Evolutionary conservation across 805 yeast genomes (phyloP).

Genomic region (Starmera caribaea): DNA sequence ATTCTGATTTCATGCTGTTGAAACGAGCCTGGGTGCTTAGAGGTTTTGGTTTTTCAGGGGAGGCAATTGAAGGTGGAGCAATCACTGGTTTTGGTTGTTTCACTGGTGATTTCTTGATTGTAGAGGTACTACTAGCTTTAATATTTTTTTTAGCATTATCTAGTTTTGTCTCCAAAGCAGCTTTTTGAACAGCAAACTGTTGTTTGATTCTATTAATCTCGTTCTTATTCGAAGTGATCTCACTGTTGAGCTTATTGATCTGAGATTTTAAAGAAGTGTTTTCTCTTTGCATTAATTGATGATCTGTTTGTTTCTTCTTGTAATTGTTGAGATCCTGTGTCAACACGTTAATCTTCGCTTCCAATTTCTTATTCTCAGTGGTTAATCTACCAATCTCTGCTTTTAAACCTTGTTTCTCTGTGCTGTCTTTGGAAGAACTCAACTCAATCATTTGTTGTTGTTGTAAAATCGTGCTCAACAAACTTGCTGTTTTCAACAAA

Average conservation of each 20-base stretch:
- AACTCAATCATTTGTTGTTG: conserved; percentile 11
- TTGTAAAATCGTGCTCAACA: conserved; percentile 9
- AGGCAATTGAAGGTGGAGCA: conserved; percentile 3
- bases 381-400: conserved; percentile 11
- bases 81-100: conserved; percentile 9
- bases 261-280: conserved; percentile 25
- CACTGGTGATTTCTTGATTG: conserved; percentile 2
- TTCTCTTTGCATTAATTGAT: conserved; percentile 16
- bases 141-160: conserved; percentile 24
- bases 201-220: conserved; percentile 22
- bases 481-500: conserved; percentile 9
- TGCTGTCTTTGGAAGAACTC: conserved; percentile 5
- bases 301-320: conserved; percentile 14
- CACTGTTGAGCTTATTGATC: conserved; percentile 22
- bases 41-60: conserved; percentile 10
- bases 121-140: conserved; percentile 4
- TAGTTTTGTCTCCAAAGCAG: conserved; percentile 24
- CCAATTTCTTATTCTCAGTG: conserved; percentile 15
- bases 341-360: conserved; percentile 10
- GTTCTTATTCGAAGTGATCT: conserved; percentile 19
- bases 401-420: conserved; percentile 8
- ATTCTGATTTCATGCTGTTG: conserved; percentile 5
- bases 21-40: background rate
- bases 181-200: conserved; percentile 23
- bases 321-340: conserved; percentile 14